Base-by-base conservation (phyloP, 2,329 filamentous ascomycete species). In the Iodosphaeria phyllophila region DNA sequence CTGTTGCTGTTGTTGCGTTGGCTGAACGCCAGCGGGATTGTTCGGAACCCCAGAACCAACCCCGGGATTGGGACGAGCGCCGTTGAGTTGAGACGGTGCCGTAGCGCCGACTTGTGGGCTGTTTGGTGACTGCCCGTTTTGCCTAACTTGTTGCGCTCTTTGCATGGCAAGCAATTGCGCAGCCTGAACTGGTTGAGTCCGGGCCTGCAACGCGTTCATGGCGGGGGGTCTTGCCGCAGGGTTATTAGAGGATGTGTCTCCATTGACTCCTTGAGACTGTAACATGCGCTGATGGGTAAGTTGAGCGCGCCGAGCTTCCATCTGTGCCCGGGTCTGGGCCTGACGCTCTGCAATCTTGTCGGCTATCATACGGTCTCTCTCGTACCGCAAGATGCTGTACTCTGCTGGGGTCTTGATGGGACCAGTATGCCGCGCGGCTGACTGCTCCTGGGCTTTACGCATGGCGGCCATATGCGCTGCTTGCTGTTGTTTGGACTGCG, bases 331-430 rank as follows among this genome's bases (percentile, higher is more conserved):
- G n/a, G n/a, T 57, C 32, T 60, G 54, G 25, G 57, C 53, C 54
- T 73, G 58, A 40, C 64, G 61, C 43, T 74, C 66, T 12, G 60
- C 60, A 28, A 74, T 41, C 33, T 61, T 62, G 42, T 74, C 66
- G 16, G 60, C 60, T 37, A 74, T 48, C 27, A 62, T 60, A 41
- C 84, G 61, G 38, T 95, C 86, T 22, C 80, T 70, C 42, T 95
- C 86, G 52, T 76, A 74, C 37, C 89, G 83, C 42, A 93, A 62
- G 26, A 79, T 64, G 42, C 84, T 93, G 45, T 93, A 92, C 36
- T 95, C 82, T 38, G 79, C 68, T 1, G 89, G 89, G 0, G 84
- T 92, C 42, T 83, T 79, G 42, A 47, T 65, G 41, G 46, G 64
- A n/a, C 30, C 30, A 37, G 51, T 43, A n/a, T n/a, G n/a, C 26